Evolutionary conservation across 345 rosid genomes (phyloP).

Genomic region (Syzygium aromaticum): DNA sequence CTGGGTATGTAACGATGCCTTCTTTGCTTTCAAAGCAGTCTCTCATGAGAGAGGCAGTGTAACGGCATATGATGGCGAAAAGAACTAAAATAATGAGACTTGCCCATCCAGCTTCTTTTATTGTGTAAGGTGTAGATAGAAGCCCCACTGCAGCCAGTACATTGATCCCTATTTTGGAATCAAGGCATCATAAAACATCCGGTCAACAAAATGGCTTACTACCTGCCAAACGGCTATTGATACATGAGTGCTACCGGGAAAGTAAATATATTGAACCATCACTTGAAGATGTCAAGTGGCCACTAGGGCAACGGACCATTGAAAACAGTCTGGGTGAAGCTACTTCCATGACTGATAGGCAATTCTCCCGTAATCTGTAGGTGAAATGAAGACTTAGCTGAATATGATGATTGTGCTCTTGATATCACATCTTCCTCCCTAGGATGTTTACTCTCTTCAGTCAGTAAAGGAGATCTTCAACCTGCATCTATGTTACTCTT

Average conservation of each 20-base stretch:
- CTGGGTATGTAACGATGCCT: slow-evolving; percentile 74
- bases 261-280: background rate
- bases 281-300: background rate
- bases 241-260: background rate
- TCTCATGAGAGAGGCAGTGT: slow-evolving; percentile 84
- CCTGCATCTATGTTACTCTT: slow-evolving; percentile 46
- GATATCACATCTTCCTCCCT: slow-evolving; percentile 42
- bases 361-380: slow-evolving; percentile 48
- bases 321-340: slow-evolving; percentile 75
- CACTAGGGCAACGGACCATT: slow-evolving; percentile 34
- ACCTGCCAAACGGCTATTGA: background rate
- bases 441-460: slow-evolving; percentile 22
- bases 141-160: slow-evolving; percentile 93
- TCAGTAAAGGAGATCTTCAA: slow-evolving; percentile 39
- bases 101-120: slow-evolving; percentile 80
- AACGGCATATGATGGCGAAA: slow-evolving; percentile 62
- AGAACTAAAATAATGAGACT: slow-evolving; percentile 49
- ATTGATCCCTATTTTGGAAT: slow-evolving; percentile 47
- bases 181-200: background rate
- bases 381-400: slow-evolving; percentile 48
- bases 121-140: slow-evolving; percentile 73
- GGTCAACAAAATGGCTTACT: background rate
- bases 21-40: slow-evolving; percentile 73
- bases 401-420: slow-evolving; percentile 42
- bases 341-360: slow-evolving; percentile 61